A percentile compares a stretch with the other conserved stretches of the same genome.
Conservation (phyloP, 73 alveolate species). For the Symbiodinium natans region DNA sequence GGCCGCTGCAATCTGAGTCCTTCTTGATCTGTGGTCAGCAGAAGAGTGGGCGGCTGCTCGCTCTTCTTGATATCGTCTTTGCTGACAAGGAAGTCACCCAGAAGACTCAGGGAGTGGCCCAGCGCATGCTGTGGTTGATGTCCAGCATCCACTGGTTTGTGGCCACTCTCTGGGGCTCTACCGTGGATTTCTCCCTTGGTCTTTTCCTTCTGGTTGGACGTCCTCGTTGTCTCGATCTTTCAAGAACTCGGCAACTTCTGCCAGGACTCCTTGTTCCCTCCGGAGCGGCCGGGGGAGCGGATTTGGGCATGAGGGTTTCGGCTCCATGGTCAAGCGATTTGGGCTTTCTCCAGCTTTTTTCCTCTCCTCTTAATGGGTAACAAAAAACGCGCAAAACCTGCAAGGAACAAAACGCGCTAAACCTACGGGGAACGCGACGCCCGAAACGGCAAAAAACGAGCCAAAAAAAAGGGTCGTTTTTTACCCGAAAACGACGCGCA, state of each 20-base stretch:
- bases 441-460: too few species aligned
- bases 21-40: background rate
- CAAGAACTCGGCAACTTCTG: background rate
- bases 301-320: too few species aligned
- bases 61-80: background rate
- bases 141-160: background rate
- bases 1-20: background rate
- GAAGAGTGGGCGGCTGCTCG: background rate
- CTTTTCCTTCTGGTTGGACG: background rate
- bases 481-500: too few species aligned
- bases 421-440: too few species aligned
- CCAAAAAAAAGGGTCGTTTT: too few species aligned
- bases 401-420: too few species aligned
- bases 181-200: background rate
- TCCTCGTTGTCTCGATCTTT: background rate
- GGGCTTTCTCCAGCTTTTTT: too few species aligned
- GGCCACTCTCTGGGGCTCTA: background rate
- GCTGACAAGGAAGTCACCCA: background rate
- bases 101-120: background rate
- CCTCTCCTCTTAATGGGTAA: too few species aligned
- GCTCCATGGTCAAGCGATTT: too few species aligned
- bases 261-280: too few species aligned
- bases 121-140: background rate
- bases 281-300: too few species aligned
- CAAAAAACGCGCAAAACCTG: too few species aligned